phyloP scores from a whole-genome alignment of 148 eudicot species.

The Dianthus caryophyllus region DNA sequence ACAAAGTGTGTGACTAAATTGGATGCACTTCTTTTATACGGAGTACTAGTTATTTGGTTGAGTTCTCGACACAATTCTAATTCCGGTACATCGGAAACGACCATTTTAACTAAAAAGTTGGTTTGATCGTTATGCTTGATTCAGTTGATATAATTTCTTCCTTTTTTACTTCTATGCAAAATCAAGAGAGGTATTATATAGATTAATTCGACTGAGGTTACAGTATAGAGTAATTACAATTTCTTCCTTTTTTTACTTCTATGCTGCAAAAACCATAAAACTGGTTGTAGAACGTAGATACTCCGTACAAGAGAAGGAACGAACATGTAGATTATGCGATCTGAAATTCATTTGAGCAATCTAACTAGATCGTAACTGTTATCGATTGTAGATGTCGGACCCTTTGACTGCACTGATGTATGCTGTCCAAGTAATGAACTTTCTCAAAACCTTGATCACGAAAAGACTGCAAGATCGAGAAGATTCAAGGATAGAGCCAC shows the following conservation, averaged over 20 bases:
- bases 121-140: too few species aligned
- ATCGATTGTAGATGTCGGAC: conserved; percentile 70
- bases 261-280: neutral
- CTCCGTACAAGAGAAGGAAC: too few species aligned
- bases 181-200: neutral
- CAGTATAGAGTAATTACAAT: too few species aligned
- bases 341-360: neutral
- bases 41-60: too few species aligned
- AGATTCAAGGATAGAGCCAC: conserved; percentile 42
- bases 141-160: neutral
- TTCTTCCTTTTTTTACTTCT: neutral
- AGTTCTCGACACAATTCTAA: too few species aligned
- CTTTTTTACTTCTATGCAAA: neutral
- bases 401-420: conserved; percentile 92
- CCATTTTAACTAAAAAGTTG: too few species aligned
- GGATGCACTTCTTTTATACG: too few species aligned
- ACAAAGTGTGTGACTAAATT: too few species aligned
- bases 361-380: neutral
- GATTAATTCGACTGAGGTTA: neutral
- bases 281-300: too few species aligned
- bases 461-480: conserved; percentile 65
- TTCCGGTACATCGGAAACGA: too few species aligned
- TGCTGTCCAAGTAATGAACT: conserved; percentile 94
- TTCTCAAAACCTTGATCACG: conserved; percentile 78
- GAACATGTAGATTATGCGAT: neutral